Evolutionary conservation across 2,329 filamentous ascomycete species (phyloP).

Genomic region (Aspergillus proliferans): DNA sequence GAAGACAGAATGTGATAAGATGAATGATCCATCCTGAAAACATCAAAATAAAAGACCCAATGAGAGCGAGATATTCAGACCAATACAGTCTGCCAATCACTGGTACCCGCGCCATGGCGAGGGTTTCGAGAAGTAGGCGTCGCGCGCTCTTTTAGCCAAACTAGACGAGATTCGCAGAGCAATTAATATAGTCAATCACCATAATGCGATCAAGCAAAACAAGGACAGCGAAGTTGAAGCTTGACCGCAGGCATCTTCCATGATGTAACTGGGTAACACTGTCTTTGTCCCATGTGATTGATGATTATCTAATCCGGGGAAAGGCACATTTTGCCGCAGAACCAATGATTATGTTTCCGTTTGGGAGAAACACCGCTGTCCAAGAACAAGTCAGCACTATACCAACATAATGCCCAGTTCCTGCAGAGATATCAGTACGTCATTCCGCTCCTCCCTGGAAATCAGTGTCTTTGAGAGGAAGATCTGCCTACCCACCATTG

Average conservation of each 20-base stretch:
- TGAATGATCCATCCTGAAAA: constrained; percentile 76
- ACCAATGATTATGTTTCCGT: not conserved
- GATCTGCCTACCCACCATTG: not conserved
- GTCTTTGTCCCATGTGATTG: constrained; percentile 15
- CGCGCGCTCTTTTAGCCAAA: too few species aligned
- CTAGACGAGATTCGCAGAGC: not conserved
- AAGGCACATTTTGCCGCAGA: constrained; percentile 12
- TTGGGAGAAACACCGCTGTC: too few species aligned
- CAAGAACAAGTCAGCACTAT: not conserved
- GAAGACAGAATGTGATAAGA: constrained; percentile 79
- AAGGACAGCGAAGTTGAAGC: not conserved
- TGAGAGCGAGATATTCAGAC: constrained; percentile 79
- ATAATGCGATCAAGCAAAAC: not conserved
- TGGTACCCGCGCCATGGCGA: constrained; percentile 52
- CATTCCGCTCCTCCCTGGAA: not conserved
- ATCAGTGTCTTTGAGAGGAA: not conserved
- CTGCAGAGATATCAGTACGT: constrained; percentile 91
- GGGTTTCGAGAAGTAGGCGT: too few species aligned
- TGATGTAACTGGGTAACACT: not conserved
- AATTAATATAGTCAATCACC: not conserved
- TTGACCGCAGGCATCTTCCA: not conserved
- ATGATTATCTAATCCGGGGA: constrained; percentile 30
- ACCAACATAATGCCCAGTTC: constrained; percentile 73
- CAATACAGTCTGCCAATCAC: constrained; percentile 57
- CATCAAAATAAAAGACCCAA: constrained; percentile 77